Base-by-base conservation (phyloP, 768 basidiomycete species). In the Suillus tomentosus region DNA sequence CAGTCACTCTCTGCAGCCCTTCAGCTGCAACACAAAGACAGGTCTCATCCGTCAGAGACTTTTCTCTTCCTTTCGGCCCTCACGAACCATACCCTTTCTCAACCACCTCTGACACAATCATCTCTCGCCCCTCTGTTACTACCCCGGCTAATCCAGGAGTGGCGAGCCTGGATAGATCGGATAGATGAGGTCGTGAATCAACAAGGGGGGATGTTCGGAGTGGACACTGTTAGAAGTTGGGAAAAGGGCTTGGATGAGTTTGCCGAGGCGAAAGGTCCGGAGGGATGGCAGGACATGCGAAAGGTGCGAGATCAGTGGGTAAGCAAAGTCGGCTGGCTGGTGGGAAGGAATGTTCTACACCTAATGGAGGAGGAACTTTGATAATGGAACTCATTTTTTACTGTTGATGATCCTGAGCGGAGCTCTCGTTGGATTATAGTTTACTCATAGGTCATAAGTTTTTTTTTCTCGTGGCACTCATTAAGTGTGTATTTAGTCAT, bases 201-300 rank as follows among this genome's bases (percentile, higher is more conserved):
- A 15, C 81, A 89, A 65, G 90, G 86, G 6, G 87, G 90, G 6
- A 92, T 95, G 92, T 93, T 93, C 72, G 86, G 90, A 3, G 81
- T 79, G 42, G 91, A 93, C 65, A 84, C 82, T 10, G 91, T 88
- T 48, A 76, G 80, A 67, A 78, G 76, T 6, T 95, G 92, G 92
- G 87, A 88, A 69, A 81, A 84, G 48, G 82, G 79, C 9, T 73
- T 95, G 70, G 90, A 94, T 61, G 84, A 84, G 50, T 84, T 90
- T 70, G 87, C 87, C 5, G 82, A 82, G 45, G 78, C 79, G 22
- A 85, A 86, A 65, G 78, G 78, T 0, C 72, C 71, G 2, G 72
- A 81, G 60, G 82, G 80, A 8, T 74, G 79, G 71, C 71, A 75
- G 36, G 71, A 73, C 48, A 77, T 85, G 78, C 75, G 78, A 68